A percentile compares a stretch with the other conserved stretches of the same genome.
Evolutionary conservation across 257 asterid species (phyloP).

Genomic region (Salvia miltiorrhiza): DNA sequence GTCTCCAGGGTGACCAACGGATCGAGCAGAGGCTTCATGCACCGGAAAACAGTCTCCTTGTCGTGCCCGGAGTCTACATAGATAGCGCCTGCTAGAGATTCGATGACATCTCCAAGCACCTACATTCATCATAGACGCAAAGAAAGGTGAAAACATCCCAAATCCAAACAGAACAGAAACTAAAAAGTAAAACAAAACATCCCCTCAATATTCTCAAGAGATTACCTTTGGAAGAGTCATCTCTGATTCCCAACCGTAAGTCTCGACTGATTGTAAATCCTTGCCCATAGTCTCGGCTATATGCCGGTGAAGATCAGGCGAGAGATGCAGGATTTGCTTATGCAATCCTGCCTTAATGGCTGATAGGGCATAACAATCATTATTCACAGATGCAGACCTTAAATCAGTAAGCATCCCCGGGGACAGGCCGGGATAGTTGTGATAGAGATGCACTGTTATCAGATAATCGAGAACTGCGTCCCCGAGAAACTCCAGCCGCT

Average conservation of each 20-base stretch:
- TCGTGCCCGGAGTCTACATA: conserved; percentile 64
- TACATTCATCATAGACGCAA: conserved; percentile 11
- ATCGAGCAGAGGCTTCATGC: conserved; percentile 74
- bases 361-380: conserved; percentile 65
- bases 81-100: conserved; percentile 80
- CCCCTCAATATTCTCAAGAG: background rate
- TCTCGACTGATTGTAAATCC: conserved; percentile 24
- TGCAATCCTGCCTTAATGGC: conserved; percentile 56
- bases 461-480: conserved; percentile 80
- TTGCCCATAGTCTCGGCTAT: conserved; percentile 29
- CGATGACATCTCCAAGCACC: conserved; percentile 91
- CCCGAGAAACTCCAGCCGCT: conserved; percentile 90
- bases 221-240: conserved; percentile 65
- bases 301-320: conserved; percentile 62
- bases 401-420: conserved; percentile 80
- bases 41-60: conserved; percentile 42
- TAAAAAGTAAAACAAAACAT: no score
- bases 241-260: conserved; percentile 79
- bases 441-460: conserved; percentile 55
- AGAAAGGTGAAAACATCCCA: background rate
- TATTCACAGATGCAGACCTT: conserved; percentile 86
- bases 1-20: conserved; percentile 72
- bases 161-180: no score
- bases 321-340: conserved; percentile 66
- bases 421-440: conserved; percentile 48